phyloP scores from a whole-genome alignment of 495 filamentous ascomycete species.

The Neurospora tetraspora region DNA sequence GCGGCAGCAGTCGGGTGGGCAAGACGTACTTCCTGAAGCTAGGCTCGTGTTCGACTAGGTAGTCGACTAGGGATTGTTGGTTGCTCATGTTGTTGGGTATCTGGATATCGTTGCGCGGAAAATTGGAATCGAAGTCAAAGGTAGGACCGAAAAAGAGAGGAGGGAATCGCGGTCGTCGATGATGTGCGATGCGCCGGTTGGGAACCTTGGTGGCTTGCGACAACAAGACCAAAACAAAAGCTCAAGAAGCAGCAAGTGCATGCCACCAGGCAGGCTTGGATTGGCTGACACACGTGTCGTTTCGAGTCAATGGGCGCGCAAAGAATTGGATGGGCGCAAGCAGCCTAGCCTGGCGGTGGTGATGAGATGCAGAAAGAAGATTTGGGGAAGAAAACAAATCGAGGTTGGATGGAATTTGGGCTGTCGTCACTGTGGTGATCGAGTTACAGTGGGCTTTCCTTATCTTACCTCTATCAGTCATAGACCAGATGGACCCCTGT shows the following conservation, averaged over 20 bases:
- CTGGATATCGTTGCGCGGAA: not conserved
- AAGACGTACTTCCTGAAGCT: slow-evolving; percentile 32
- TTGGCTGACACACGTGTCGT: not conserved
- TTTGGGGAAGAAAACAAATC: not conserved
- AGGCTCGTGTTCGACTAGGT: slow-evolving; percentile 35
- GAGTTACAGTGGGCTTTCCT: not conserved
- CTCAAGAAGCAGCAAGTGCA: not conserved
- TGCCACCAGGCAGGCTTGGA: not conserved
- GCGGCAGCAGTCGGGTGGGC: not conserved
- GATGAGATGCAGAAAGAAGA: not conserved
- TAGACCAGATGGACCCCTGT: not conserved
- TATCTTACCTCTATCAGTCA: not conserved
- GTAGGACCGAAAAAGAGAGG: not conserved
- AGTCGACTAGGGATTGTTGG: slow-evolving; percentile 27
- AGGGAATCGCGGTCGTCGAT: not conserved
- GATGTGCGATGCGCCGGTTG: not conserved
- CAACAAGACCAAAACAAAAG: not conserved
- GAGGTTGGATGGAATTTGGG: no score
- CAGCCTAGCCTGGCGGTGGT: not conserved
- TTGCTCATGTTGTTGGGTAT: slow-evolving; percentile 21
- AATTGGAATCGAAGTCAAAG: not conserved
- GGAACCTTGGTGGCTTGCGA: not conserved
- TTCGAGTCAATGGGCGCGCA: fast-evolving
- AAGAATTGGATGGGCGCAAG: not conserved
- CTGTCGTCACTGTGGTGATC: not conserved